Base-by-base conservation (phyloP, 2,329 filamentous ascomycete species). In the Talaromyces sp. region DNA sequence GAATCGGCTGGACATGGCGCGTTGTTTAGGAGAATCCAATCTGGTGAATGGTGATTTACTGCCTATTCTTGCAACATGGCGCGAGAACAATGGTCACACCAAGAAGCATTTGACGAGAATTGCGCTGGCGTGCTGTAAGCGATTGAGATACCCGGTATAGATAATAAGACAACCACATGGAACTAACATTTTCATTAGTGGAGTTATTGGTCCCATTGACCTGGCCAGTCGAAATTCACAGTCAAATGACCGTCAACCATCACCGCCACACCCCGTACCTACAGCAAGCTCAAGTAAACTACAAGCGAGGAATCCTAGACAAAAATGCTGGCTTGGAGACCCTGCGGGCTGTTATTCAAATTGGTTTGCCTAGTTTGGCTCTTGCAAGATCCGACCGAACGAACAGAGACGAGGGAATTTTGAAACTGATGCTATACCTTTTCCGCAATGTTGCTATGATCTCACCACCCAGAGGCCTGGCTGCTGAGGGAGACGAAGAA, bases 191-290 rank as follows among this genome's bases (percentile, higher is more conserved):
- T 58, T 22, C 10, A 36, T 51, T 47, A 84, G 80, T 96, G 75
- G 93, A 99, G 77, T 80, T 99, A 55, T 84, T 99, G 71, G 91
- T 96, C 1, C 92, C 93, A 4, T 78, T 99, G 70, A 99, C 95
- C 19, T 98, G 93, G 93, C 93, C 95, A 0, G 83, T 96, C 70
- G 91, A 96, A 64, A 87, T 93, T 63, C 82, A 85, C 64, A 87
- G 89, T 62, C 85, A 89, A 70, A 93, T 95, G 85, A 98, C 92
- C 4, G 81, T 92, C 68, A 98, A 99, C 72, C 92, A 98, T 73
- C 90, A 96, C 73, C 86, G 92, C 61, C 95, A 99, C 77, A 85
- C 93, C 47, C 92, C 95, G 1, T 95, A 95, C 60, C 83, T 99
- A 22, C 89, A 95, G 73, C 84, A 96, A 61, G 89, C 91, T 0